These are phyloP conservation scores for Vitis rupestris DNA, from an alignment of 164 flowering plant species.

Conservation along the genomic window DNA sequence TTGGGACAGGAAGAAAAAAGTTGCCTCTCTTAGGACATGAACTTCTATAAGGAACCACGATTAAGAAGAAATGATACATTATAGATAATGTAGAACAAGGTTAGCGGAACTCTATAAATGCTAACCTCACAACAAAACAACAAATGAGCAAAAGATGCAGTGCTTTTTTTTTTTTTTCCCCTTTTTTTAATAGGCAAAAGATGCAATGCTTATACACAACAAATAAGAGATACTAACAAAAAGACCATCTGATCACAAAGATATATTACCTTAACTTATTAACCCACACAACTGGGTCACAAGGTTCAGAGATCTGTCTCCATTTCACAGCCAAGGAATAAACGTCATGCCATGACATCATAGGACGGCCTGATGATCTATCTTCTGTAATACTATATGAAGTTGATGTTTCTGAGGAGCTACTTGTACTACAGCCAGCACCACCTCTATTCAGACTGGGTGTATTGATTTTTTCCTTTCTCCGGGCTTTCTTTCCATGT, in stretches of 20 bases:
- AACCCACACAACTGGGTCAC: constrained; percentile 96
- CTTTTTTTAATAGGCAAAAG: too few species aligned
- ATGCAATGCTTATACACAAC: neutral
- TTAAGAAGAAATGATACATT: too few species aligned
- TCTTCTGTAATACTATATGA: constrained; percentile 56
- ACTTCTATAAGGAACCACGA: too few species aligned
- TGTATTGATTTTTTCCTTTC: constrained; percentile 53
- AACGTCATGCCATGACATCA: constrained; percentile 81
- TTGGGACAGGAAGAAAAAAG: too few species aligned
- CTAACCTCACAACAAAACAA: neutral
- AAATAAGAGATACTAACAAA: neutral
- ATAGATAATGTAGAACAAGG: too few species aligned
- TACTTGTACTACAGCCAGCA: constrained; percentile 84
- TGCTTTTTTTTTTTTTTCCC: too few species aligned
- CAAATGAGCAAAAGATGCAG: neutral
- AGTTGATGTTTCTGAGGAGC: constrained; percentile 65
- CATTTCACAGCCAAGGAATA: constrained; percentile 88
- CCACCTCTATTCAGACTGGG: constrained; percentile 92
- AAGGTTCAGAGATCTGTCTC: constrained; percentile 99
- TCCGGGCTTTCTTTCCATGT: constrained; percentile 58
- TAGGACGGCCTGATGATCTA: constrained; percentile 42
- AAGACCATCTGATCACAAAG: neutral
- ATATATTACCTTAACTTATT: constrained; percentile 78
- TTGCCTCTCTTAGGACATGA: too few species aligned
- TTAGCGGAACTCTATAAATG: too few species aligned